Evolutionary conservation across 371 early-diverging fungal species (phyloP).

Genomic region (Mortierella sp.): DNA sequence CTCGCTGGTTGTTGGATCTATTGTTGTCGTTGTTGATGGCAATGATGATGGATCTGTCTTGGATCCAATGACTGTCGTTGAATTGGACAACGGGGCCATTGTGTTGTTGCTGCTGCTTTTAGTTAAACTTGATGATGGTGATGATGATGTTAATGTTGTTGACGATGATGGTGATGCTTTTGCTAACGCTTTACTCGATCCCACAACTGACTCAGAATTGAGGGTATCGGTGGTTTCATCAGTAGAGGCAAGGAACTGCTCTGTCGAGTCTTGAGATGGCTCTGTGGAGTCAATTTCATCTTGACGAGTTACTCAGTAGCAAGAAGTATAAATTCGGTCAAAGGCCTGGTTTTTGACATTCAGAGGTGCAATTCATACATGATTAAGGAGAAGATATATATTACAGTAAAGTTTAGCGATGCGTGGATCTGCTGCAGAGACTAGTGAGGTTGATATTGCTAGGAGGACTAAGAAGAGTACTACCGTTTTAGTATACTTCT

Average conservation of each 20-base stretch:
- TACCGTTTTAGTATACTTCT: not conserved
- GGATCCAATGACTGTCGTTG: not conserved
- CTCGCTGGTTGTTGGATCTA: constrained; percentile 16
- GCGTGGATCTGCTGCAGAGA: constrained; percentile 4
- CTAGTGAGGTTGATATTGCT: not conserved
- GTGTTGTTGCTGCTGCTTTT: too few species aligned
- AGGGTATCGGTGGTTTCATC: not conserved
- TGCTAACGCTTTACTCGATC: too few species aligned
- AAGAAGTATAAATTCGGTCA: not conserved
- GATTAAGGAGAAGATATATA: not conserved
- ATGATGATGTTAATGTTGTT: not conserved
- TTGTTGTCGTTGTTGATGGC: not conserved
- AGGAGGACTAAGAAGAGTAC: not conserved
- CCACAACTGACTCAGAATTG: not conserved
- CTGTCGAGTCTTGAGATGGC: not conserved
- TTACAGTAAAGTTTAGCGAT: not conserved
- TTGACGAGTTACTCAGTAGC: not conserved
- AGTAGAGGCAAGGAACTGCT: not conserved
- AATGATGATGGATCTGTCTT: not conserved
- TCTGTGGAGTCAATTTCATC: not conserved
- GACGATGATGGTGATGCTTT: not conserved
- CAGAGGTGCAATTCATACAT: too few species aligned
- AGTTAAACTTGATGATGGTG: not conserved
- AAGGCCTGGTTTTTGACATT: not conserved
- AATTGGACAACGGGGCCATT: not conserved